A percentile compares a stretch with the other conserved stretches of the same genome.
Evolutionary conservation across 1,139 yeast species (phyloP).

Genomic region (Hansenula sp.): DNA sequence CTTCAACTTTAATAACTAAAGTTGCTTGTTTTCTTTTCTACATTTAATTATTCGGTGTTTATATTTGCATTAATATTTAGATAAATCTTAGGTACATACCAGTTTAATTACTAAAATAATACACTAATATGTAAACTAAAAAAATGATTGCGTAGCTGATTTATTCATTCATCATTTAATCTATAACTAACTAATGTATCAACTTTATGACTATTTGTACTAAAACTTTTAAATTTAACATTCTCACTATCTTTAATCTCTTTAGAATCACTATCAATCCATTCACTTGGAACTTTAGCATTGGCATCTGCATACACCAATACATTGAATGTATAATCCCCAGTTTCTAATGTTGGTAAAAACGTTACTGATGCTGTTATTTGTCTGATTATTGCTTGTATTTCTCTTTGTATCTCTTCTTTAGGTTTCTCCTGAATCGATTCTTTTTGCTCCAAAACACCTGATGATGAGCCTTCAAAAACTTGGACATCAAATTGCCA

Average conservation of each 20-base stretch:
- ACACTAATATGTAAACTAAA: no score
- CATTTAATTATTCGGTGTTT: no score
- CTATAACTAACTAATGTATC: slow-evolving; percentile 77
- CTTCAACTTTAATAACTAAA: no score
- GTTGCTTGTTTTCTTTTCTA: no score
- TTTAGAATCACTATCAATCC: slow-evolving; percentile 77
- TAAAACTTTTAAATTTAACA: slow-evolving; percentile 67
- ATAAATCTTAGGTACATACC: no score
- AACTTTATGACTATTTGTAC: slow-evolving; percentile 66
- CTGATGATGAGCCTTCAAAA: slow-evolving; percentile 34
- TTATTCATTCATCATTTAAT: slow-evolving; percentile 17
- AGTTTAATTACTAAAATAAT: no score
- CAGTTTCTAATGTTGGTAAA: slow-evolving; percentile 67
- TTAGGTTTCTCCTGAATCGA: slow-evolving; percentile 30
- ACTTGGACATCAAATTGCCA: slow-evolving; percentile 67
- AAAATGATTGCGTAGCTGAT: no score
- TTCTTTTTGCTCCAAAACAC: slow-evolving; percentile 1
- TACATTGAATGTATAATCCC: slow-evolving; percentile 77
- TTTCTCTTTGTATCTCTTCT: slow-evolving; percentile 63
- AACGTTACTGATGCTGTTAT: slow-evolving; percentile 86
- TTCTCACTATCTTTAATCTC: slow-evolving; percentile 51
- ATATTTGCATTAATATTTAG: no score
- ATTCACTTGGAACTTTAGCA: slow-evolving; percentile 71
- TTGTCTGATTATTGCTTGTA: slow-evolving; percentile 82
- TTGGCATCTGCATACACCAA: slow-evolving; percentile 78